Evolutionary conservation across 23 red algal species (phyloP).

Genomic region (Gracilaria domingensis): DNA sequence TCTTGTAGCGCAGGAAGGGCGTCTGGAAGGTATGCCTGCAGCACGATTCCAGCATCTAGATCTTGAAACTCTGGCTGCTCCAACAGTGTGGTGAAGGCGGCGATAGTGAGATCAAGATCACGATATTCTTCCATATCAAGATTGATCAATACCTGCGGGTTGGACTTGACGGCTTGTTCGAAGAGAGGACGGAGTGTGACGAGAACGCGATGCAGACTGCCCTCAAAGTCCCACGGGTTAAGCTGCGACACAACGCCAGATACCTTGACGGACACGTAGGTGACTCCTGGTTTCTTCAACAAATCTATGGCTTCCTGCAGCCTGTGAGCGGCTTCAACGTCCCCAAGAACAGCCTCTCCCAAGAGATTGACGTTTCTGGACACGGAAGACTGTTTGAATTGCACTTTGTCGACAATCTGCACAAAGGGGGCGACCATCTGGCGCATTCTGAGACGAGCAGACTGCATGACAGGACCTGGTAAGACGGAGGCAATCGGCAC

Average conservation of each 20-base stretch:
- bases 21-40: constrained; percentile 68
- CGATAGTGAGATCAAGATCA: constrained; percentile 50
- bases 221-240: constrained; percentile 70
- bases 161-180: constrained; percentile 6
- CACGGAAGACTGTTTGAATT: constrained; percentile 14
- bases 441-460: constrained; percentile 50
- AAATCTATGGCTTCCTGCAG: constrained; percentile 54
- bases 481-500: constrained; percentile 19
- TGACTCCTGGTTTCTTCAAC: constrained; percentile 40
- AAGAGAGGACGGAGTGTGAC: constrained; percentile 32
- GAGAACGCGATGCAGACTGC: constrained; percentile 53
- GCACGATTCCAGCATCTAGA: constrained; percentile 65
- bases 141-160: constrained; percentile 54
- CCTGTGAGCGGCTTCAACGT: constrained; percentile 32
- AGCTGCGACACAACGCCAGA: constrained; percentile 62
- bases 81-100: constrained; percentile 51
- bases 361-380: constrained; percentile 64
- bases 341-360: constrained; percentile 62
- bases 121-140: constrained; percentile 77
- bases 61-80: constrained; percentile 43
- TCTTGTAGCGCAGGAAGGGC: constrained; percentile 42
- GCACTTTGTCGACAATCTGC: constrained; percentile 39
- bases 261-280: constrained; percentile 73
- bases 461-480: constrained; percentile 33
- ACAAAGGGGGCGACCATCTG: constrained; percentile 50